A percentile compares a stretch with the other conserved stretches of the same genome.
phyloP scores from a whole-genome alignment of 2,329 filamentous ascomycete genomes.

The Phialocephala subalpina region DNA sequence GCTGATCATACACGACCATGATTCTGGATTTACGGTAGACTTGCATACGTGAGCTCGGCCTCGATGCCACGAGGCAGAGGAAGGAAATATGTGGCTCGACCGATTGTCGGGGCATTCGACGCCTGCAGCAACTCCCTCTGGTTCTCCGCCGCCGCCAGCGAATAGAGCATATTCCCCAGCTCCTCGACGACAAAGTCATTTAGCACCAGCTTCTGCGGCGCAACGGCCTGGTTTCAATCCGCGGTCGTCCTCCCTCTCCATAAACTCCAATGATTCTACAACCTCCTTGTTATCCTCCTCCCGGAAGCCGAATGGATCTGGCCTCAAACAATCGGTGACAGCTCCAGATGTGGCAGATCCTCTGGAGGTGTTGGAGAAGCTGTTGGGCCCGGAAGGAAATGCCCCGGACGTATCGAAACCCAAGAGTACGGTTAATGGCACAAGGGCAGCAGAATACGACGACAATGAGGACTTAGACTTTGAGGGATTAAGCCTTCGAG shows the following conservation, averaged over 20 bases:
- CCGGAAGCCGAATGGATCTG: conserved; percentile 71
- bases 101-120: conserved; percentile 78
- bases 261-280: conserved; percentile 80
- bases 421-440: conserved; percentile 17
- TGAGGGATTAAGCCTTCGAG: conserved; percentile 76
- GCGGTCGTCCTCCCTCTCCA: conserved; percentile 79
- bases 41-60: neutral
- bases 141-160: conserved; percentile 65
- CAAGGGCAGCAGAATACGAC: conserved; percentile 54
- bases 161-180: conserved; percentile 78
- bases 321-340: conserved; percentile 65
- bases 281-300: conserved; percentile 75
- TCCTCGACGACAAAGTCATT: conserved; percentile 71
- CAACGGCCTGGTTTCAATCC: conserved; percentile 73
- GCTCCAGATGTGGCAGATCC: conserved; percentile 70
- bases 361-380: conserved; percentile 68
- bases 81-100: conserved; percentile 82
- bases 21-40: conserved; percentile 18
- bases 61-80: conserved; percentile 20
- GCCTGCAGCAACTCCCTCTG: conserved; percentile 48
- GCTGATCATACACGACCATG: conserved; percentile 14
- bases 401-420: conserved; percentile 21
- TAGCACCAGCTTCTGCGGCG: conserved; percentile 73
- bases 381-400: conserved; percentile 41
- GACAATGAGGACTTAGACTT: conserved; percentile 79